These are phyloP conservation scores for Nothomitra cinnamomea DNA, from an alignment of 2,329 filamentous ascomycete genomes.

Conservation along the genomic window DNA sequence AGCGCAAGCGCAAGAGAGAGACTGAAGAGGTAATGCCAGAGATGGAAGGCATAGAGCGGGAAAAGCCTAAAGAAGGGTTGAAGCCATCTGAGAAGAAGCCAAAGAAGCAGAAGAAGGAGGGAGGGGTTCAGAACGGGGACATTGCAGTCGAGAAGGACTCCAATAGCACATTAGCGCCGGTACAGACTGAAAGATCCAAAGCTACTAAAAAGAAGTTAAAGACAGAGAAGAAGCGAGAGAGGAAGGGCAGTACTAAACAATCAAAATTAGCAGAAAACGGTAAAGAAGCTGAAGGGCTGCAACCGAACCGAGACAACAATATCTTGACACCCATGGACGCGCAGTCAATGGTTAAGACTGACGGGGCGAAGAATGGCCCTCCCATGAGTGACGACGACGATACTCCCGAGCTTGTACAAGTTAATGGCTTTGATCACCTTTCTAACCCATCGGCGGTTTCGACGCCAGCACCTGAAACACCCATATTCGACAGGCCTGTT, in stretches of 20 bases:
- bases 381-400: slow-evolving; percentile 14
- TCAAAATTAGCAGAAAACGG: slow-evolving; percentile 9
- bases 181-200: slow-evolving; percentile 5
- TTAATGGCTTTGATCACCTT: slow-evolving; percentile 28
- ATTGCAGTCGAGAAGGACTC: slow-evolving; percentile 15
- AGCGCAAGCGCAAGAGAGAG: slow-evolving; percentile 59
- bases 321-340: slow-evolving; percentile 12
- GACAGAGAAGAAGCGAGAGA: slow-evolving; percentile 17
- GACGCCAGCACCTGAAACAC: slow-evolving; percentile 38
- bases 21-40: slow-evolving; percentile 32
- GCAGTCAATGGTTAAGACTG: slow-evolving; percentile 14
- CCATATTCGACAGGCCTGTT: slow-evolving; percentile 34
- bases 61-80: slow-evolving; percentile 47
- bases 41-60: slow-evolving; percentile 37
- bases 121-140: neutral
- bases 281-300: neutral
- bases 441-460: slow-evolving; percentile 22
- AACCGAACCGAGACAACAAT: slow-evolving; percentile 14
- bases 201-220: slow-evolving; percentile 6
- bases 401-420: slow-evolving; percentile 26
- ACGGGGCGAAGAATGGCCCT: slow-evolving; percentile 9
- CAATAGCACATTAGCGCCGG: slow-evolving; percentile 8
- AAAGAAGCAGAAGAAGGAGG: slow-evolving; percentile 35
- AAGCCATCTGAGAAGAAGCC: slow-evolving; percentile 26
- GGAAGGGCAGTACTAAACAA: slow-evolving; percentile 18